Evolutionary conservation across 2,329 filamentous ascomycete genomes (phyloP).

Genomic region (Diaporthe eres): DNA sequence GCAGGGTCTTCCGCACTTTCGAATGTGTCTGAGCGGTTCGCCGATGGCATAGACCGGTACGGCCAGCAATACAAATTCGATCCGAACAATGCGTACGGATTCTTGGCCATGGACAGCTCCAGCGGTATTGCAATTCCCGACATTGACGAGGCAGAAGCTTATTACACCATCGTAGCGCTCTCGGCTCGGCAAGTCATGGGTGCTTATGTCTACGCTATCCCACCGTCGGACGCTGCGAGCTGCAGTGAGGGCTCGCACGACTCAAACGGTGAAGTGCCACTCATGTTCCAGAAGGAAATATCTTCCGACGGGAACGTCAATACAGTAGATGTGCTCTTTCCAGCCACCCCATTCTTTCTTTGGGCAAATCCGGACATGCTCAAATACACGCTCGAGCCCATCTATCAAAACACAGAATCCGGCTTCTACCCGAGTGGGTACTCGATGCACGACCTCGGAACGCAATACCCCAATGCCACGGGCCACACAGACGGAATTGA

Average conservation of each 20-base stretch:
- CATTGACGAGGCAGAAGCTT: slow-evolving; percentile 78
- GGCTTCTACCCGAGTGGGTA: slow-evolving; percentile 87
- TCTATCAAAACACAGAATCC: slow-evolving; percentile 84
- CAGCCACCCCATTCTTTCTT: slow-evolving; percentile 85
- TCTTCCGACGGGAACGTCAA: slow-evolving; percentile 87
- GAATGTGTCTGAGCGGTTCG: slow-evolving; percentile 4
- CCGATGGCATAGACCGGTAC: slow-evolving; percentile 25
- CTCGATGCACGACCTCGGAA: slow-evolving; percentile 81
- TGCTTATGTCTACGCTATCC: slow-evolving; percentile 80
- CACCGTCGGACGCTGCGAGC: slow-evolving; percentile 58
- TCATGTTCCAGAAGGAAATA: slow-evolving; percentile 87
- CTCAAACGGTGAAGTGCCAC: slow-evolving; percentile 64
- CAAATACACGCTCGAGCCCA: slow-evolving; percentile 81
- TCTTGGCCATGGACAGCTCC: slow-evolving; percentile 78
- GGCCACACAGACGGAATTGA: slow-evolving; percentile 77
- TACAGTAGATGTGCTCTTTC: slow-evolving; percentile 89
- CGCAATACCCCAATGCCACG: slow-evolving; percentile 79
- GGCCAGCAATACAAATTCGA: slow-evolving; percentile 43
- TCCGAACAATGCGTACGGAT: slow-evolving; percentile 44
- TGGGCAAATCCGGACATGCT: slow-evolving; percentile 87
- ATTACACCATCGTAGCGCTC: slow-evolving; percentile 82
- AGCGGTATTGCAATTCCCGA: slow-evolving; percentile 74
- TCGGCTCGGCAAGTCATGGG: slow-evolving; percentile 85
- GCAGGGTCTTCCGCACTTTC: background rate
- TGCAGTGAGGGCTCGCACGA: slow-evolving; percentile 15